Conservation (phyloP, 2,329 filamentous ascomycete genomes). For the Penicillium sp. region DNA sequence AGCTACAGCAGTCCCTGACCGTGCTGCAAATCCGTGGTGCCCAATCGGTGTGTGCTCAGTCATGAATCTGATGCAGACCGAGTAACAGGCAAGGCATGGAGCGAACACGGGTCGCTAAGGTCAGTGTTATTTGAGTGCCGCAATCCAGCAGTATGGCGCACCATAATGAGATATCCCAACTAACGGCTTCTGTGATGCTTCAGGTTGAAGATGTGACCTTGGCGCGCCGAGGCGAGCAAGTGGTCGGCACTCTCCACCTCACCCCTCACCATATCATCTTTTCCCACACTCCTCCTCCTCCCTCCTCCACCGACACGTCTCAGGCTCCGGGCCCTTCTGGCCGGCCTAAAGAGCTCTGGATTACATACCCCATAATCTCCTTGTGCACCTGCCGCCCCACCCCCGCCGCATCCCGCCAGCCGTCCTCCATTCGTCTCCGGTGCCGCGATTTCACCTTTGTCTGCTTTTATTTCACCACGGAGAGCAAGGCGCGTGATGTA, state of each 20-base stretch:
- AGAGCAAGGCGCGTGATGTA: conserved; percentile 66
- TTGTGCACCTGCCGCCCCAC: conserved; percentile 69
- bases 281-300: conserved; percentile 50
- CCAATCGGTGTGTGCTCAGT: too few species aligned
- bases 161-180: background rate
- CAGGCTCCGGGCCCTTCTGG: too few species aligned
- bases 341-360: conserved; percentile 68
- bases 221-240: conserved; percentile 48
- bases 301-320: too few species aligned
- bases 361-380: conserved; percentile 85
- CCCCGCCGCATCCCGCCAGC: conserved; percentile 58
- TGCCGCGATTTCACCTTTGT: conserved; percentile 92
- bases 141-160: too few species aligned
- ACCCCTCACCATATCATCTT: conserved; percentile 59
- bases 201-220: conserved; percentile 52
- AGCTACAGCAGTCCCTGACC: too few species aligned
- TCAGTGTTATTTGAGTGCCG: conserved; percentile 12
- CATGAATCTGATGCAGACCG: conserved; percentile 34
- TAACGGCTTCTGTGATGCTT: background rate
- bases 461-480: conserved; percentile 74
- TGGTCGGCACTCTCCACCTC: conserved; percentile 54
- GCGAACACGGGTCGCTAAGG: conserved; percentile 40
- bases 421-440: conserved; percentile 74
- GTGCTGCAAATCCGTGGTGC: too few species aligned
- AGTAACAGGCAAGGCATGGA: conserved; percentile 34